Conservation (phyloP, 345 rosid species). For the Populus nigra region DNA sequence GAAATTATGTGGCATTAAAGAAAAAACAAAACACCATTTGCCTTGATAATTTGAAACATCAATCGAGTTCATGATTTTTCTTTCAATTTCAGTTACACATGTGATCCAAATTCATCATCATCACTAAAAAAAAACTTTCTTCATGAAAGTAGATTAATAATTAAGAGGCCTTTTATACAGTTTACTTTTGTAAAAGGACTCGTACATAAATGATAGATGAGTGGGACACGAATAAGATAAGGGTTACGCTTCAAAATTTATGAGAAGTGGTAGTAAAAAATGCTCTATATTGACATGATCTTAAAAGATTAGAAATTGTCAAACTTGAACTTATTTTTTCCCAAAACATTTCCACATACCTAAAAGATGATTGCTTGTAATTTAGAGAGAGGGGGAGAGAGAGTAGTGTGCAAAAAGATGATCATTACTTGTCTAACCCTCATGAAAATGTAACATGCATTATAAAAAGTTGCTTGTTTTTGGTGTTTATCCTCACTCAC, state of each 20-base stretch:
- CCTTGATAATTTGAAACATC: too few relatives aligned
- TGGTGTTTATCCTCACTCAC: not conserved
- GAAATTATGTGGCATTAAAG: too few relatives aligned
- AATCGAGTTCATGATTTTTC: too few relatives aligned
- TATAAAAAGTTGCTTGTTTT: not conserved
- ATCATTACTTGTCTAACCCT: too few relatives aligned
- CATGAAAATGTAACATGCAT: not conserved
- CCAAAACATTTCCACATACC: not conserved
- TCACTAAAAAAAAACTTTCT: too few relatives aligned
- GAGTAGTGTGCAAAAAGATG: too few relatives aligned
- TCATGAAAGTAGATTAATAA: not conserved
- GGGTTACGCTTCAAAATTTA: not conserved
- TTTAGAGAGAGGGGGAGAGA: too few relatives aligned
- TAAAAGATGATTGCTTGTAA: too few relatives aligned
- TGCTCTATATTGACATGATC: not conserved
- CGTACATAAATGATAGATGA: not conserved
- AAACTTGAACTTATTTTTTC: not conserved
- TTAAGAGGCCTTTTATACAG: not conserved
- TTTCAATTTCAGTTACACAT: too few relatives aligned
- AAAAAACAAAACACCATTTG: too few relatives aligned
- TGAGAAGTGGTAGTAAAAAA: not conserved
- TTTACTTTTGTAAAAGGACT: not conserved
- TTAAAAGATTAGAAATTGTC: not conserved
- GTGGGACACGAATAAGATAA: constrained; percentile 5
- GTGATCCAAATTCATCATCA: too few relatives aligned